Evolutionary conservation across 768 basidiomycete species (phyloP), one percentile per base, ranked within the genome.

Genomic region (Boletus reticulatus): DNA sequence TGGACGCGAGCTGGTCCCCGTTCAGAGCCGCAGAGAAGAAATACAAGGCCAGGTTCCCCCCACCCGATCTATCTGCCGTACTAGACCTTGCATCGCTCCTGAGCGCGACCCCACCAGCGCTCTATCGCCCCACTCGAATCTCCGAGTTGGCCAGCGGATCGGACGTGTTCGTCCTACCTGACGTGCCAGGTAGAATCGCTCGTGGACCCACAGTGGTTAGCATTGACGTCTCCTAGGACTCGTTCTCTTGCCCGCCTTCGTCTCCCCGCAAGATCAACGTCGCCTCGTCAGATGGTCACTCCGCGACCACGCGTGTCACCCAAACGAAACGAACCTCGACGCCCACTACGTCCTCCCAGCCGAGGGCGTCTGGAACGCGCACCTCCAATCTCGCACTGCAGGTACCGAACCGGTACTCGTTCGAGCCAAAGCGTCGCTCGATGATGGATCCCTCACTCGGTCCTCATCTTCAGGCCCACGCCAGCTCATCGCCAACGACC

Each of bases 321-420:
- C 93, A 0, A 97, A 97, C 67, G 87, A 89, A 52, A 95, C 92
- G 0, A 96, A 94, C 62, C 84, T 98, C 20, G 89, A 95, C 53
- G 81, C 84, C 0, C 96, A 98, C 69, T 97, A 96, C 64, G 44
- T 75, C 42, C 76, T 97, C 8, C 95, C 96, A 0, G 48, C 70
- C 17, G 74, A 82, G 12, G 91, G 94, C 13, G 70, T 98, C 22
- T 99, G 96, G 94, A 81, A 84, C 41, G 72, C 81, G 3, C 80
- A 76, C 68, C 60, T 85, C 19, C 48, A 29, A 22, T 55, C 66
- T 38, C 55, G 69, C 22, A 73, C 77, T 20, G 46, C 71, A 14
- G 13, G 6, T 6, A 66, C 87, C 20, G 72, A 78, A 27, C 9
- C 54, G 0, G 80, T 84, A 1, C 50, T 56, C 38, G 34, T 71